Base-by-base conservation (phyloP, 2,329 filamentous ascomycete genomes). In the Neofusicoccum laricinum region DNA sequence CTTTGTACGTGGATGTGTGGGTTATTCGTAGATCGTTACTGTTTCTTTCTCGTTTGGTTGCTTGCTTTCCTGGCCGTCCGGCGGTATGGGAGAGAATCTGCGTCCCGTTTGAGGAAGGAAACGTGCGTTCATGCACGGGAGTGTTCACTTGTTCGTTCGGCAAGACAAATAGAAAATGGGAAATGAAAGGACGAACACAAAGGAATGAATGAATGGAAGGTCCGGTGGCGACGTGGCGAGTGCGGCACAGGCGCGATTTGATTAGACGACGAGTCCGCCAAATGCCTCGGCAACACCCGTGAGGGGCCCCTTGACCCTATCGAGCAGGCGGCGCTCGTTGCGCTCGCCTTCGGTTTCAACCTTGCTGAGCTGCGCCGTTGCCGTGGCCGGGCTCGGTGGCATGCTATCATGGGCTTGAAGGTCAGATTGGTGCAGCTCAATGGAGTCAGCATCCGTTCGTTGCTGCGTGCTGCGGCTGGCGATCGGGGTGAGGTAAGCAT, bases 241-340 rank as follows among this genome's bases (percentile, higher is more conserved):
- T 46, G 55, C 21, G 40, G 40, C 53, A 58, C 51, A 30, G n/a
- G 41, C 14, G 4, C 41, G 11, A 11, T 14, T 36, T 21, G 55
- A 17, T 36, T 49, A 64, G 51, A 64, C 34, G 40, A 64, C 51
- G 4, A 64, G 51, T 14, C 62, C 62, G 21, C 62, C 62, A 41
- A 64, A 64, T 53, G 62, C 62, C 50, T 64, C 62, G 41, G 62
- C 62, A 40, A 58, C 62, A 48, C 62, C 51, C 50, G 62, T 48
- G 40, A 64, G 62, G 25, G 62, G 62, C 17, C 38, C 50, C 62
- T 64, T 64, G 32, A 53, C 62, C 38, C 62, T 30, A 34, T 53
- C 51, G 17, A 64, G 36, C 43, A 64, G 17, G 38, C 62, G 41
- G 10, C 51, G 62, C 14, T 64, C 51, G 34, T 14, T 58, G 41